phyloP scores from a whole-genome alignment of 2,329 filamentous ascomycete genomes.

The Penicillium sp. region DNA sequence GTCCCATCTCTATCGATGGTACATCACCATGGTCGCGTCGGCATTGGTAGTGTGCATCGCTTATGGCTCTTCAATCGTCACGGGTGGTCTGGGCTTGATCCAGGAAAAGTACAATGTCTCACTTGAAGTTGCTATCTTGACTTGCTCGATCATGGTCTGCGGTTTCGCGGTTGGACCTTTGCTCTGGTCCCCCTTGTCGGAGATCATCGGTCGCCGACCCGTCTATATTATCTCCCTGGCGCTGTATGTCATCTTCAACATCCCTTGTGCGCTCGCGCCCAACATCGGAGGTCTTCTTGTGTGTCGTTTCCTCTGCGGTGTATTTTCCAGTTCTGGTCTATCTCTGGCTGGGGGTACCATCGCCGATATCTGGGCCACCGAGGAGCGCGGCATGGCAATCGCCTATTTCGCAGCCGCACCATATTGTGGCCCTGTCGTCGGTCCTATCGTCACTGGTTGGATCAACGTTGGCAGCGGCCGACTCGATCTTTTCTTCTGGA shows the following conservation, averaged over 20 bases:
- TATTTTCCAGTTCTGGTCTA: conserved; percentile 33
- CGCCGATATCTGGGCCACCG: conserved; percentile 70
- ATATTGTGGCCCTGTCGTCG: conserved; percentile 74
- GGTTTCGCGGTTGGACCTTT: conserved; percentile 65
- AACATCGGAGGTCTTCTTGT: conserved; percentile 34
- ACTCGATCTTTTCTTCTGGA: conserved; percentile 37
- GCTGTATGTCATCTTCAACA: conserved; percentile 39
- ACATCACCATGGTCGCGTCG: conserved; percentile 79
- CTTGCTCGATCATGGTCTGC: conserved; percentile 72
- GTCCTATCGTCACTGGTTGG: conserved; percentile 73
- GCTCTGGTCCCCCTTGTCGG: conserved; percentile 34
- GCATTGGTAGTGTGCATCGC: conserved; percentile 69
- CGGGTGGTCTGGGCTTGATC: conserved; percentile 68
- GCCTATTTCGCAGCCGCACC: conserved; percentile 77
- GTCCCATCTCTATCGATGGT: conserved; percentile 73
- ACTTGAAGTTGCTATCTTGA: conserved; percentile 70
- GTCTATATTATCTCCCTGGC: conserved; percentile 37
- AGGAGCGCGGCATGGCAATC: conserved; percentile 80
- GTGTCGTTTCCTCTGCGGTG: conserved; percentile 32
- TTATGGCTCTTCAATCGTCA: conserved; percentile 70
- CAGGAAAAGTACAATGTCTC: conserved; percentile 65
- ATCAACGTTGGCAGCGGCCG: conserved; percentile 50
- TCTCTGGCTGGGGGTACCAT: conserved; percentile 34
- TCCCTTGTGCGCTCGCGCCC: conserved; percentile 36
- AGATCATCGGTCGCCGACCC: conserved; percentile 34